Percentiles rank a stretch among this genome's conserved stretches.
Conservation (phyloP, 2,329 filamentous ascomycete species). For the Magnaporthiopsis incrustans region DNA sequence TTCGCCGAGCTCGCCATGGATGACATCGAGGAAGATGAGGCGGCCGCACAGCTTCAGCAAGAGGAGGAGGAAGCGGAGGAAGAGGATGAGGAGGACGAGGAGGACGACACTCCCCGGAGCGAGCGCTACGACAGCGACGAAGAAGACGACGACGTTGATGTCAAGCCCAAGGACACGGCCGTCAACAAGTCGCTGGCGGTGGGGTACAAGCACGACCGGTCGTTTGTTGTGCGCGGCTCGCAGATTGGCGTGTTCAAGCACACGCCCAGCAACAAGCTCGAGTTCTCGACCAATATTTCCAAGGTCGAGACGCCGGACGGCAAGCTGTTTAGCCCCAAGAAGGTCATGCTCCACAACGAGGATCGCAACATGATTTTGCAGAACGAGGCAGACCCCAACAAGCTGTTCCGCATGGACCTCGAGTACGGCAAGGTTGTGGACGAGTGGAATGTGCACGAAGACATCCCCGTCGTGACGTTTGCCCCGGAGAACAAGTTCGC, state of each 20-base stretch:
- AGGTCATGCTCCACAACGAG: slow-evolving; percentile 91
- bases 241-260: slow-evolving; percentile 99
- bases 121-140: slow-evolving; percentile 52
- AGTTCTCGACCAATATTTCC: slow-evolving; percentile 95
- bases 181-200: slow-evolving; percentile 93
- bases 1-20: slow-evolving; percentile 94
- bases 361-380: slow-evolving; percentile 87
- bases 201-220: slow-evolving; percentile 93
- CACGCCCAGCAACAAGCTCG: slow-evolving; percentile 80
- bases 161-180: slow-evolving; percentile 58
- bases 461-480: slow-evolving; percentile 87
- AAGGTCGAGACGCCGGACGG: slow-evolving; percentile 87
- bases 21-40: slow-evolving; percentile 52
- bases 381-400: slow-evolving; percentile 75
- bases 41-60: slow-evolving; percentile 11
- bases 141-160: slow-evolving; percentile 73
- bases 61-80: slow-evolving; percentile 39
- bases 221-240: slow-evolving; percentile 91
- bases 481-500: slow-evolving; percentile 96
- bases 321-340: slow-evolving; percentile 85
- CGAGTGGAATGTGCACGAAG: slow-evolving; percentile 97
- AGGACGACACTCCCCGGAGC: slow-evolving; percentile 49
- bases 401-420: slow-evolving; percentile 92
- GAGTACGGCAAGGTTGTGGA: slow-evolving; percentile 97
- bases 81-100: slow-evolving; percentile 44